Percentiles rank a stretch among this genome's conserved stretches.
Evolutionary conservation across 2,329 filamentous ascomycete genomes (phyloP).

Genomic region (Aspergillus bombycis): DNA sequence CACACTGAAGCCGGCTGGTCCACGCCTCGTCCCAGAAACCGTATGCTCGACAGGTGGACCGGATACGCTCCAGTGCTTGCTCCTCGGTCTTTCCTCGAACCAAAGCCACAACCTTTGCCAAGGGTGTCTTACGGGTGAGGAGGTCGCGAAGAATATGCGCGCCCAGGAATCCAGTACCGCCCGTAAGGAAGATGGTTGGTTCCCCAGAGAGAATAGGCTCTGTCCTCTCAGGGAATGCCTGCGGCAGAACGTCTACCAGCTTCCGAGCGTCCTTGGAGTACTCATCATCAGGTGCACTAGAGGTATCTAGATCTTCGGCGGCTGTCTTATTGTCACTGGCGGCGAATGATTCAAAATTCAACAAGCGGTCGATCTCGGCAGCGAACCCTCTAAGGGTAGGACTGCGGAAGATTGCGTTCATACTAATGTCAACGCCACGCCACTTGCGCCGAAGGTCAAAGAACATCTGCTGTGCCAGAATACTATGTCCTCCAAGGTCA

Average conservation of each 20-base stretch:
- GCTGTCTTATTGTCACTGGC: conserved; percentile 45
- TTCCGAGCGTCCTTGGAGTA: conserved; percentile 57
- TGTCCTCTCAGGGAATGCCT: conserved; percentile 38
- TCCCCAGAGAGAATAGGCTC: conserved; percentile 38
- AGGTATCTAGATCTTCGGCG: conserved; percentile 35
- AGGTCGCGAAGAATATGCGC: conserved; percentile 78
- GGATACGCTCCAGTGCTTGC: conserved; percentile 66
- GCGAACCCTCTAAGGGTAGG: conserved; percentile 64
- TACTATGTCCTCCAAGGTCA: conserved; percentile 77
- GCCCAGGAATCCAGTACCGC: conserved; percentile 88
- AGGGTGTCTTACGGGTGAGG: conserved; percentile 60
- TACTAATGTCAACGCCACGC: conserved; percentile 67
- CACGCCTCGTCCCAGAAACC: conserved; percentile 73
- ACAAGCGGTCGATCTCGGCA: conserved; percentile 56
- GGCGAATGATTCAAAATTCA: conserved; percentile 52
- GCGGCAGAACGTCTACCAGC: conserved; percentile 54
- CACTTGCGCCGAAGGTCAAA: conserved; percentile 68
- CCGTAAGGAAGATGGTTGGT: conserved; percentile 77
- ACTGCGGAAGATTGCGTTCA: conserved; percentile 70
- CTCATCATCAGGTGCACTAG: conserved; percentile 46
- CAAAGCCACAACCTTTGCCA: conserved; percentile 70
- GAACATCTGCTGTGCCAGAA: conserved; percentile 80
- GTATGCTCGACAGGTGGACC: conserved; percentile 71
- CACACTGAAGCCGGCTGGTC: conserved; percentile 65
- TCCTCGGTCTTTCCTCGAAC: conserved; percentile 69